phyloP scores from a whole-genome alignment of 1,284 basidiomycete species.

The Thecaphora thlaspeos region DNA sequence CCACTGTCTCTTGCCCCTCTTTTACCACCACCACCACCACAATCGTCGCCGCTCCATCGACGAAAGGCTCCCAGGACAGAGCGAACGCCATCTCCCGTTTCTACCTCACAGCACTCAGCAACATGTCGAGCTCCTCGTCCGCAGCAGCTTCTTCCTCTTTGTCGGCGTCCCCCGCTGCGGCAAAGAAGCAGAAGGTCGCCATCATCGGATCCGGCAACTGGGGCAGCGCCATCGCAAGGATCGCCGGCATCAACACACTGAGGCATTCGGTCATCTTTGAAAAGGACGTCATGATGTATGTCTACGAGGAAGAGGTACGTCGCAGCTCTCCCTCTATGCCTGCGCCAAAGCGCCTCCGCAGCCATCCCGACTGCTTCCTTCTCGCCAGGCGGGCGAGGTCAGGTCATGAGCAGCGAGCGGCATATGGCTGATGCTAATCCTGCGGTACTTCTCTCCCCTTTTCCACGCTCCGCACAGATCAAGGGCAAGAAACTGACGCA shows the following conservation, averaged over 20 bases:
- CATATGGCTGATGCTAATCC: too few species aligned
- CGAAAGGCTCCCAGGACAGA: too few species aligned
- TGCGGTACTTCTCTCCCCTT: too few species aligned
- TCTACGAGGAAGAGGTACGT: slow-evolving; percentile 49
- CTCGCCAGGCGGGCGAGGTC: too few species aligned
- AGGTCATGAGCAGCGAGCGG: too few species aligned
- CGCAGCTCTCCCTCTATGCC: background rate
- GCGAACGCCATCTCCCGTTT: background rate
- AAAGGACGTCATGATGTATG: slow-evolving; percentile 49
- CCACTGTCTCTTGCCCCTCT: too few species aligned
- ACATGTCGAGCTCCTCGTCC: background rate
- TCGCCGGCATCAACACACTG: slow-evolving; percentile 61
- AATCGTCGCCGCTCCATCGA: too few species aligned
- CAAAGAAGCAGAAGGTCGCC: slow-evolving; percentile 62
- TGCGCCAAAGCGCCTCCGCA: too few species aligned
- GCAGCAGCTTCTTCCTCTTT: slow-evolving; percentile 5
- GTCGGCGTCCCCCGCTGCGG: slow-evolving; percentile 7
- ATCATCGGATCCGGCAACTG: slow-evolving; percentile 62
- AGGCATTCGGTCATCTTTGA: slow-evolving; percentile 58
- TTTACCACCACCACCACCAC: too few species aligned
- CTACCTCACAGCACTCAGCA: background rate
- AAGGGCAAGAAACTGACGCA: slow-evolving; percentile 64
- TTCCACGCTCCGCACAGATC: too few species aligned
- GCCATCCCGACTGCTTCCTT: too few species aligned
- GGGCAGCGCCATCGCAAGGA: slow-evolving; percentile 65